These are phyloP conservation scores for Talaromyces stipitatus DNA, from an alignment of 495 filamentous ascomycete species.

Conservation along the genomic window DNA sequence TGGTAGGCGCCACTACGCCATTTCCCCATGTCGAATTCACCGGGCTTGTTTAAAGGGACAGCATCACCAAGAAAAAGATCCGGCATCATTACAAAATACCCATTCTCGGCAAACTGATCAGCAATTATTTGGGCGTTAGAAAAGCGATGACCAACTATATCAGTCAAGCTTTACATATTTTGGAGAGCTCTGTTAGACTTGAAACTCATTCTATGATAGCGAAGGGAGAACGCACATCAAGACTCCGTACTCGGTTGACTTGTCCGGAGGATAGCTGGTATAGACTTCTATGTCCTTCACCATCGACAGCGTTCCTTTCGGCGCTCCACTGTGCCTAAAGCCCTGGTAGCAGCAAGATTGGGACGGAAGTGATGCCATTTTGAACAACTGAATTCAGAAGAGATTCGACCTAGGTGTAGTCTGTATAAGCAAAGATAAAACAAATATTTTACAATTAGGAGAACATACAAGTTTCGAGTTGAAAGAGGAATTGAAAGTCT, in stretches of 20 bases:
- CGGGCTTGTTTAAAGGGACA: conserved; percentile 20
- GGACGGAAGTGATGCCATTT: conserved; percentile 43
- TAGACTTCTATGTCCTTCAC: conserved; percentile 11
- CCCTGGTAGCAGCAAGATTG: conserved; percentile 39
- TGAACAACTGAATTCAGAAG: too few relatives aligned
- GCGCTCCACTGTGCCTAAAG: conserved; percentile 23
- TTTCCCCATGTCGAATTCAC: conserved; percentile 17
- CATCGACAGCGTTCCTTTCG: conserved; percentile 10
- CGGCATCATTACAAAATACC: conserved; percentile 66
- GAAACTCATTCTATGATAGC: too few relatives aligned
- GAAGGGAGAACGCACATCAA: too few relatives aligned
- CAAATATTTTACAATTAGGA: too few relatives aligned
- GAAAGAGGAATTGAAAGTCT: too few relatives aligned
- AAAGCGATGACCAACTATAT: conserved; percentile 27
- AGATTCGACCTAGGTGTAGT: too few relatives aligned
- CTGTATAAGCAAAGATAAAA: too few relatives aligned
- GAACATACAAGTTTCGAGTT: too few relatives aligned
- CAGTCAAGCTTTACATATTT: conserved; percentile 11
- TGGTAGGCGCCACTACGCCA: conserved; percentile 13
- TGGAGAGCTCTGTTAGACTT: background rate
- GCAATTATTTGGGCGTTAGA: conserved; percentile 40
- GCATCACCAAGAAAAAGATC: conserved; percentile 37
- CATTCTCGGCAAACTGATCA: conserved; percentile 69
- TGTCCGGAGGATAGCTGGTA: conserved; percentile 17
- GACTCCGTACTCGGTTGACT: conserved; percentile 17